These are phyloP conservation scores for Galeopsis tetrahit DNA, from an alignment of 257 asterid genomes.

Conservation along the genomic window DNA sequence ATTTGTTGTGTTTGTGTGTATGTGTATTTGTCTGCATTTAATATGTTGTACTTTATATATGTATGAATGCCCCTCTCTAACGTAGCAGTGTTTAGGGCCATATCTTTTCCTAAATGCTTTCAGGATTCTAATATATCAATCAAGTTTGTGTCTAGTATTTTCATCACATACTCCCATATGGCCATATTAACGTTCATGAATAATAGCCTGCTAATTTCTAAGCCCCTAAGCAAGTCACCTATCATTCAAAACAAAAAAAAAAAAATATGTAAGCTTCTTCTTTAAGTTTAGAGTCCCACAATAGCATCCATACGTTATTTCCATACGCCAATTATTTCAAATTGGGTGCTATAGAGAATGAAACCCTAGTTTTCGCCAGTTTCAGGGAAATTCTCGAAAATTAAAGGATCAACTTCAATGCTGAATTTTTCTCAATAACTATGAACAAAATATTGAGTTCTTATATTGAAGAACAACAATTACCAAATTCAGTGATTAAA, in stretches of 20 bases:
- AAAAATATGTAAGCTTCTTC: neutral
- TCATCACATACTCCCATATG: neutral
- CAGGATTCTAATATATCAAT: neutral
- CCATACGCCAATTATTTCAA: constrained; percentile 5
- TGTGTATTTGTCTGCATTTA: neutral
- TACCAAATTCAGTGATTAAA: neutral
- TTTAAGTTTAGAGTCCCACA: constrained; percentile 8
- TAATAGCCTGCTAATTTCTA: constrained; percentile 7
- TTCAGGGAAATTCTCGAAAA: neutral
- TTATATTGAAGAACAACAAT: neutral
- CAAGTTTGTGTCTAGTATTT: neutral
- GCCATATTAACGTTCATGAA: neutral
- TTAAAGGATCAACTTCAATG: constrained; percentile 8
- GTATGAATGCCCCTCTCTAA: neutral
- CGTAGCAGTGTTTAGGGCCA: neutral
- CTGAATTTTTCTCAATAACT: neutral
- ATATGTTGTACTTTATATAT: neutral
- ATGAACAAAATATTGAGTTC: constrained; percentile 3
- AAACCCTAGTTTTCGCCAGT: constrained; percentile 15
- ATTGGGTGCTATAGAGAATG: neutral
- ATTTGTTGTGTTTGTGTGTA: neutral
- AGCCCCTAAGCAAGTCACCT: neutral
- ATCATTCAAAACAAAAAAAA: neutral
- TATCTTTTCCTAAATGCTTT: neutral
- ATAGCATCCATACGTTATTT: neutral